phyloP scores from a whole-genome alignment of 179 eudicot species.

The Silene noctiflora region DNA sequence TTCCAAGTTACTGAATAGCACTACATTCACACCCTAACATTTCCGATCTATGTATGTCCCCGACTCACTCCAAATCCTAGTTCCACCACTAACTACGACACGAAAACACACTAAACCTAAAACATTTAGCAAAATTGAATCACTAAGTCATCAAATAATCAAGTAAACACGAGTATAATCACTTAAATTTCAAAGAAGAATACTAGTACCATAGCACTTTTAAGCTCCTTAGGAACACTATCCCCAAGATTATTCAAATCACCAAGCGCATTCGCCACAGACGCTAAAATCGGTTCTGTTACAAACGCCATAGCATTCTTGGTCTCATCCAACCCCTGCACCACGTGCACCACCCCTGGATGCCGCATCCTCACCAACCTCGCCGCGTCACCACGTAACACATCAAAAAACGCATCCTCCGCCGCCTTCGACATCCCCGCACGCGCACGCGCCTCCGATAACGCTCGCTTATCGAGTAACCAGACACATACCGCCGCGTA shows the following conservation, averaged over 20 bases:
- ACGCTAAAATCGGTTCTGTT: slow-evolving; percentile 87
- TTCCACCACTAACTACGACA: no score
- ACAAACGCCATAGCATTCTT: slow-evolving; percentile 97
- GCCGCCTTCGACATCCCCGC: slow-evolving; percentile 72
- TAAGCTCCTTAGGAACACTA: slow-evolving; percentile 76
- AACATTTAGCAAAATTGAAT: not conserved
- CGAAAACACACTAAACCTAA: no score
- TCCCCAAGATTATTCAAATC: slow-evolving; percentile 52
- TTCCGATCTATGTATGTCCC: no score
- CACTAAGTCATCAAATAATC: not conserved
- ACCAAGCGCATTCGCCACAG: slow-evolving; percentile 79
- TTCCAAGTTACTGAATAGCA: no score
- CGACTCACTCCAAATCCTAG: no score
- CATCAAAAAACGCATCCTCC: slow-evolving; percentile 77
- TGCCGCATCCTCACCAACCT: slow-evolving; percentile 81
- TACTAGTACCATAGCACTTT: slow-evolving; percentile 27
- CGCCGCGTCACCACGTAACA: slow-evolving; percentile 70
- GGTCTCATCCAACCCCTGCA: slow-evolving; percentile 89
- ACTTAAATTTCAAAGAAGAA: not conserved
- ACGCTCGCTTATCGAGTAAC: slow-evolving; percentile 66
- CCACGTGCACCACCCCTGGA: slow-evolving; percentile 93
- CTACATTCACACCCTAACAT: not conserved
- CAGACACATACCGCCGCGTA: slow-evolving; percentile 90
- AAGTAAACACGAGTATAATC: no score
- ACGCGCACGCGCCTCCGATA: slow-evolving; percentile 60